Evolutionary conservation across 345 rosid genomes (phyloP).

Genomic region (Murraya koenigii): DNA sequence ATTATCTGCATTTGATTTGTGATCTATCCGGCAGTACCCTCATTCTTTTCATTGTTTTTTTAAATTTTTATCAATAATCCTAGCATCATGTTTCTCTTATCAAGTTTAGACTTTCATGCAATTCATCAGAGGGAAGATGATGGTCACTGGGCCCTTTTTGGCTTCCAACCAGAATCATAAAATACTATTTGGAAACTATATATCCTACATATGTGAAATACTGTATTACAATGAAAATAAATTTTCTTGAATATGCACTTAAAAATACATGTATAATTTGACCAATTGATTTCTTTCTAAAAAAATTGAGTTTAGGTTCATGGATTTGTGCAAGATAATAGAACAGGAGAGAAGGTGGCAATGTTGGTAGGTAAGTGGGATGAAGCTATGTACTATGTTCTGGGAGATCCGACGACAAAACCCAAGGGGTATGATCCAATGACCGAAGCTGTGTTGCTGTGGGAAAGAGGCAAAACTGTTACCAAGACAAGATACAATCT

Average conservation of each 20-base stretch:
- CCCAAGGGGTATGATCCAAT: slow-evolving; percentile 97
- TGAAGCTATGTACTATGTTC: slow-evolving; percentile 91
- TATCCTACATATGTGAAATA: neutral
- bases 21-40: neutral
- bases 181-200: neutral
- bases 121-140: neutral
- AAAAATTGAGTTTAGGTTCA: slow-evolving; percentile 55
- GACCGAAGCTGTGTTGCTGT: slow-evolving; percentile 89
- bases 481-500: slow-evolving; percentile 95
- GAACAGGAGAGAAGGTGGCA: slow-evolving; percentile 96
- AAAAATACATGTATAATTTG: no score
- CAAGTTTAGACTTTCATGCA: neutral
- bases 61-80: neutral
- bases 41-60: neutral
- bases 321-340: slow-evolving; percentile 94
- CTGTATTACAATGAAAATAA: neutral
- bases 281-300: neutral
- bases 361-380: slow-evolving; percentile 98
- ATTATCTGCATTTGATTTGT: neutral
- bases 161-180: neutral
- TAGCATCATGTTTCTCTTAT: neutral
- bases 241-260: neutral
- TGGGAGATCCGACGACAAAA: slow-evolving; percentile 83
- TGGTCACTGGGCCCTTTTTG: neutral
- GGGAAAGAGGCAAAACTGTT: slow-evolving; percentile 77